Percentiles rank a stretch among this genome's conserved stretches.
Conservation (phyloP, 1,284 basidiomycete genomes). For the Sanghuangporus sanghuang region DNA sequence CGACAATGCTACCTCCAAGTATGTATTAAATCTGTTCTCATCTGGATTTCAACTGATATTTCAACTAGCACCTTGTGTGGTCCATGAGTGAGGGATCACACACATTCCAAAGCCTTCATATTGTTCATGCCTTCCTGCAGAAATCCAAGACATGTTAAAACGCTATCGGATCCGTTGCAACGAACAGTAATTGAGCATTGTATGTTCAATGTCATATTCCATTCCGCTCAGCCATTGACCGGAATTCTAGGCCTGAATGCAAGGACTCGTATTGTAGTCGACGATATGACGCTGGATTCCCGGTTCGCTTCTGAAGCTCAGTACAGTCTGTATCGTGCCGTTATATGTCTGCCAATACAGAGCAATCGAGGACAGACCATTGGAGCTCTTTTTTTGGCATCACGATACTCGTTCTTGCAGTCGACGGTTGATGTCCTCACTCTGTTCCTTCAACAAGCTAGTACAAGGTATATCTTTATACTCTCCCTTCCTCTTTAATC, state of each 20-base stretch:
- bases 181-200: conserved; percentile 61
- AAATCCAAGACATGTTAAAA: conserved; percentile 53
- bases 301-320: conserved; percentile 62
- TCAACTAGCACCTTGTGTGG: conserved; percentile 53
- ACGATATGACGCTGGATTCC: conserved; percentile 56
- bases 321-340: conserved; percentile 51
- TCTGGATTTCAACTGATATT: conserved; percentile 13
- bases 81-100: conserved; percentile 49
- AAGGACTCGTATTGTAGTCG: conserved; percentile 53
- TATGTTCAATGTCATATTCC: conserved; percentile 27
- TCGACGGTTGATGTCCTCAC: conserved; percentile 58
- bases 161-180: conserved; percentile 54
- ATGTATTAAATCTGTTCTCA: neutral
- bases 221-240: neutral
- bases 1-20: conserved; percentile 39
- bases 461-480: conserved; percentile 22
- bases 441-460: conserved; percentile 66
- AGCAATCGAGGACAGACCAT: conserved; percentile 66
- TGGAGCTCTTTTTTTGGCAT: conserved; percentile 45
- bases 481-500: neutral
- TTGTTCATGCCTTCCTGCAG: conserved; percentile 28
- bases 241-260: conserved; percentile 48
- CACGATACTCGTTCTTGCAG: conserved; percentile 56
- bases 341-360: conserved; percentile 64
- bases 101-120: neutral